Percentiles rank a stretch among this genome's conserved stretches.
phyloP scores from a whole-genome alignment of 768 basidiomycete genomes.

The Termitomyces sp. region DNA sequence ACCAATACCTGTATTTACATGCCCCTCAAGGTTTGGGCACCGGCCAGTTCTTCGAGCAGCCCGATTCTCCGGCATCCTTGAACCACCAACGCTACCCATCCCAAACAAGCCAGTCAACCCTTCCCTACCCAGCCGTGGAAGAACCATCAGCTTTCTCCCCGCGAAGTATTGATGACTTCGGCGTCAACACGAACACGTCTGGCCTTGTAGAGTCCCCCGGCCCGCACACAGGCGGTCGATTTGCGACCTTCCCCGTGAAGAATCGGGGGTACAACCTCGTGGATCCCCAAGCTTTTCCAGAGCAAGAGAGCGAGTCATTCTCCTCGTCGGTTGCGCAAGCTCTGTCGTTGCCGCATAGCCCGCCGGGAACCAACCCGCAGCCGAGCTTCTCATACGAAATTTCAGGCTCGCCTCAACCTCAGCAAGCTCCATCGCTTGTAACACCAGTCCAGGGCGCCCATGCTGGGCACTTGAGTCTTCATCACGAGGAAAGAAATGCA shows the following conservation, averaged over 20 bases:
- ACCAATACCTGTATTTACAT: conserved; percentile 20
- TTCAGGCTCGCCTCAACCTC: conserved; percentile 25
- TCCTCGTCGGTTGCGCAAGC: conserved; percentile 35
- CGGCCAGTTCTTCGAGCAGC: conserved; percentile 25
- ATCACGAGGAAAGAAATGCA: conserved; percentile 11
- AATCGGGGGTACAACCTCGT: conserved; percentile 25
- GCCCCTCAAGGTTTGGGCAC: conserved; percentile 25
- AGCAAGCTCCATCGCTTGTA: conserved; percentile 39
- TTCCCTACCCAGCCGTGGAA: conserved; percentile 10
- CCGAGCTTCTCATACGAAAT: conserved; percentile 3
- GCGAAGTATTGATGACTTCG: conserved; percentile 40
- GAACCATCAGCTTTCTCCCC: conserved; percentile 4
- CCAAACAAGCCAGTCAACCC: conserved; percentile 4
- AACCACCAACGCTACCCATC: conserved; percentile 9
- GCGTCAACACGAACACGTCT: conserved; percentile 22
- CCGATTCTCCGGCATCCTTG: conserved; percentile 14
- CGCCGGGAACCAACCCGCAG: conserved; percentile 4
- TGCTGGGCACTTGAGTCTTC: conserved; percentile 16
- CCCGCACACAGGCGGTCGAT: conserved; percentile 40
- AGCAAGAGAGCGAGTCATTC: conserved; percentile 30
- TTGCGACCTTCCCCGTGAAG: conserved; percentile 67
- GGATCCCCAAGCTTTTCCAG: conserved; percentile 22
- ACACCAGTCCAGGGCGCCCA: neutral
- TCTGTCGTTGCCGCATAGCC: conserved; percentile 15
- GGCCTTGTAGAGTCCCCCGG: conserved; percentile 19